Conservation (phyloP, 306 rosid species). For the Vigna unguiculata region DNA sequence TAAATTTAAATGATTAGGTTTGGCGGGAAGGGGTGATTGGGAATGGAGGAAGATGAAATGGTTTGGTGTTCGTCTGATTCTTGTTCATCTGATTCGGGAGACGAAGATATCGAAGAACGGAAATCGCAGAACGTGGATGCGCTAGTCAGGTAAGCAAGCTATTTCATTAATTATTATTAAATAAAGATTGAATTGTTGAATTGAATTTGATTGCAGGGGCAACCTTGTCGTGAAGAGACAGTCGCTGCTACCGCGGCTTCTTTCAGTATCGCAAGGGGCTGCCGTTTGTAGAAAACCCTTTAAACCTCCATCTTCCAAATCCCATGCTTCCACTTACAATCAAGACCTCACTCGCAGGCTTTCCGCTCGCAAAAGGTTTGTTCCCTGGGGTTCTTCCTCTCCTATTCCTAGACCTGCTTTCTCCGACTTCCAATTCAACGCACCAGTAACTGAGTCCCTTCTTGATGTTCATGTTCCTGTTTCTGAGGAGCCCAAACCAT, state of each 20-base stretch:
- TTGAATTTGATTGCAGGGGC: slow-evolving; percentile 49
- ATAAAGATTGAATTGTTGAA: background rate
- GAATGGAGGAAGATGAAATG: slow-evolving; percentile 56
- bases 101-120: slow-evolving; percentile 43
- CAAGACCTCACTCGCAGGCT: slow-evolving; percentile 79
- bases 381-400: slow-evolving; percentile 86
- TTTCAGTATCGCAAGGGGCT: slow-evolving; percentile 72
- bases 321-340: slow-evolving; percentile 57
- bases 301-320: slow-evolving; percentile 75
- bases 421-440: slow-evolving; percentile 16
- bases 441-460: background rate
- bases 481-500: slow-evolving; percentile 45
- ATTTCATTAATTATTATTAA: background rate
- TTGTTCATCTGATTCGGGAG: slow-evolving; percentile 61
- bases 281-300: slow-evolving; percentile 86
- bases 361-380: slow-evolving; percentile 84
- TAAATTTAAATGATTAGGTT: slow-evolving; percentile 10
- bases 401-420: slow-evolving; percentile 45
- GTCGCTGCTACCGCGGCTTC: slow-evolving; percentile 83
- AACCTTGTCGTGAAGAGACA: slow-evolving; percentile 81
- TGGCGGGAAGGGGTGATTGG: slow-evolving; percentile 37
- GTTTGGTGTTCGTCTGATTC: slow-evolving; percentile 64
- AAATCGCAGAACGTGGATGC: slow-evolving; percentile 92
- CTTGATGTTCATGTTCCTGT: slow-evolving; percentile 17
- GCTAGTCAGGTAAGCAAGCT: slow-evolving; percentile 67